Evolutionary conservation across 192 early-diverging fungal species (phyloP), one percentile per base, ranked within the genome.

Genomic region (Linnemannia exigua): DNA sequence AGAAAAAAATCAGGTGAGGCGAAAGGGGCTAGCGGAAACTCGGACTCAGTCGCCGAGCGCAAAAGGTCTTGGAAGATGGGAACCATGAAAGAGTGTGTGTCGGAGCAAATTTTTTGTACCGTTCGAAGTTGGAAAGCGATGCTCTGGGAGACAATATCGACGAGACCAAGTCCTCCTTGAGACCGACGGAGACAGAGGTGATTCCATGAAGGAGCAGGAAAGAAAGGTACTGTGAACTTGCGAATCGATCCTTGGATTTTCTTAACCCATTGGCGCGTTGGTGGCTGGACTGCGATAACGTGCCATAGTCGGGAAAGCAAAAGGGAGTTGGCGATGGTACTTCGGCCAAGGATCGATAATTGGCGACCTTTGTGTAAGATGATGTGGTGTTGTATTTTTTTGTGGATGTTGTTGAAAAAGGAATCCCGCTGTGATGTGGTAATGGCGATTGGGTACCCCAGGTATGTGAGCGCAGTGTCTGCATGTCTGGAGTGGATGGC

Each of bases 381-480:
- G 22, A 51, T 36, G 1, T 68, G 46, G 6, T 76, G 67, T 15
- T 67, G 50, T 12, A 76, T 69, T 33, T 76, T 76, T 4, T 5
- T 76, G 66, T 68, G 75, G 6, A 76, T 67, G 5, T 69, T 69
- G 44, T 67, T 47, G 66, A 68, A 76, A 28, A 76, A 76, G 1
- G 44, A 68, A 14, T 69, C 67, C 0, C 41, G 63, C 19, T 69
- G 66, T 1, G 6, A 11, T 1, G 33, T 67, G 9, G 22, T 33
- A 17, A 69, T n/a, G 7, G 75, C 75, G 28, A 76, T n/a, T 1
- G 75, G 63, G 19, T 68, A 76, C 15, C 75, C 75, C n/a, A 76
- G 35, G 19, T 76, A 76, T 0, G 47, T 31, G 12, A 76, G 75
- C 0, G 75, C 75, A 14, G 47, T n/a, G 25, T 28, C 66, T 19